A percentile compares a stretch with the other conserved stretches of the same genome.
These are phyloP conservation scores for Komagataella populi DNA, from an alignment of 805 yeast genomes.

Conservation along the genomic window DNA sequence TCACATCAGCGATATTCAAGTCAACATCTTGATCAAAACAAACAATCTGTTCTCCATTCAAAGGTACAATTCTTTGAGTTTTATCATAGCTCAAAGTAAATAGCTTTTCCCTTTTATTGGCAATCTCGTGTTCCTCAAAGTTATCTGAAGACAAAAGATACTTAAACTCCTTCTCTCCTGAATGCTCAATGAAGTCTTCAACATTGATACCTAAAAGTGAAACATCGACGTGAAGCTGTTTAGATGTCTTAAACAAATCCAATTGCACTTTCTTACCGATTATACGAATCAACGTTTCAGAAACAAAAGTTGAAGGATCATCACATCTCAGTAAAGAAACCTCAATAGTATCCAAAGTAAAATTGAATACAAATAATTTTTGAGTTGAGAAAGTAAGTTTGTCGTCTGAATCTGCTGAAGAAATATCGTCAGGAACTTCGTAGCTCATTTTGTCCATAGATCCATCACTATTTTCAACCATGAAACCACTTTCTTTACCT, in stretches of 20 bases:
- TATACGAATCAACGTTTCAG: constrained; percentile 61
- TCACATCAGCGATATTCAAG: constrained; percentile 66
- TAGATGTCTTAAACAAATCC: constrained; percentile 42
- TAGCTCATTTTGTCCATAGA: neutral
- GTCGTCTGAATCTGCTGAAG: constrained; percentile 4
- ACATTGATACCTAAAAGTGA: constrained; percentile 51
- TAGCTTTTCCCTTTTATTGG: constrained; percentile 28
- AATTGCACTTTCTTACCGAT: constrained; percentile 53
- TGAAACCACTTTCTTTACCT: constrained; percentile 5
- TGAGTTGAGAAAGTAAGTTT: constrained; percentile 24
- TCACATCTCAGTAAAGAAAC: constrained; percentile 57
- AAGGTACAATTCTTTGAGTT: constrained; percentile 43
- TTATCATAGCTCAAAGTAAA: constrained; percentile 48
- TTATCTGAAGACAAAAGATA: constrained; percentile 54
- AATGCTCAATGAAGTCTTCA: constrained; percentile 60
- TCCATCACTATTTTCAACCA: constrained; percentile 13
- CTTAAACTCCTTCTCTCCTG: constrained; percentile 49
- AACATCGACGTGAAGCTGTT: constrained; percentile 54
- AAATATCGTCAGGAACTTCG: neutral
- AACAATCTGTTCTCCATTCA: constrained; percentile 39
- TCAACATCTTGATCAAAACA: constrained; percentile 68
- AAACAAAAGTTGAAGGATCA: constrained; percentile 40
- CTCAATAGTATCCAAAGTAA: constrained; percentile 51
- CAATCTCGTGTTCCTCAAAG: constrained; percentile 22
- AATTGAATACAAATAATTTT: constrained; percentile 55